phyloP scores from a whole-genome alignment of 345 rosid species.

The Lenwebbia sp. region DNA sequence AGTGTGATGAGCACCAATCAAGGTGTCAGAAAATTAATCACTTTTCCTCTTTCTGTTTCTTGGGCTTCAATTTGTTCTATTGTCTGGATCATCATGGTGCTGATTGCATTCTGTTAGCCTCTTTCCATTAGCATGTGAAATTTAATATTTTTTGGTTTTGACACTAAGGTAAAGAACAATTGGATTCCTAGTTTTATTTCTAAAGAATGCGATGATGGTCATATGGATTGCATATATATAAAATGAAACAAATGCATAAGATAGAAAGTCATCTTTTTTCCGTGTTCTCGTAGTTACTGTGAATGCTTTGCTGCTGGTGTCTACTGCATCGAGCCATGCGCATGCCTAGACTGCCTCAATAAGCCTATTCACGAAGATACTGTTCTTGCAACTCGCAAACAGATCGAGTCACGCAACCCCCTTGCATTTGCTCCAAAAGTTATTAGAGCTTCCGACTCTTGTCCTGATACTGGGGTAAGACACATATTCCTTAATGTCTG shows the following conservation, averaged over 20 bases:
- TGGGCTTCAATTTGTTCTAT: neutral
- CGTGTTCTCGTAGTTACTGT: conserved; percentile 48
- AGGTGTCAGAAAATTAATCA: neutral
- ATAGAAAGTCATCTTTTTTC: neutral
- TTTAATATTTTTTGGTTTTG: neutral
- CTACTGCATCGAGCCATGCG: conserved; percentile 87
- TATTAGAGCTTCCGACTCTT: conserved; percentile 47
- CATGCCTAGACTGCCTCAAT: conserved; percentile 93
- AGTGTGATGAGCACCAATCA: neutral
- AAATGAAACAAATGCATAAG: neutral
- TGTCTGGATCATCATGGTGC: neutral
- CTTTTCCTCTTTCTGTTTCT: neutral
- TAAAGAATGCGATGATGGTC: neutral
- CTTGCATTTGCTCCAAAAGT: conserved; percentile 99
- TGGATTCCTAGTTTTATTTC: neutral
- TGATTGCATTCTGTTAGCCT: neutral
- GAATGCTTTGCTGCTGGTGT: conserved; percentile 99
- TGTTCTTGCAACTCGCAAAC: conserved; percentile 89
- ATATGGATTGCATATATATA: neutral
- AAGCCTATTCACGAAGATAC: conserved; percentile 90
- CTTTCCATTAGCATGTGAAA: neutral
- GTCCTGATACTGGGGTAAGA: conserved; percentile 52
- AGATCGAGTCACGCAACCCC: conserved; percentile 94
- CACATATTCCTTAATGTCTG: neutral
- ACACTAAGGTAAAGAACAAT: neutral